phyloP scores from a whole-genome alignment of 371 early-diverging fungal species.

The Mucor irregularis region DNA sequence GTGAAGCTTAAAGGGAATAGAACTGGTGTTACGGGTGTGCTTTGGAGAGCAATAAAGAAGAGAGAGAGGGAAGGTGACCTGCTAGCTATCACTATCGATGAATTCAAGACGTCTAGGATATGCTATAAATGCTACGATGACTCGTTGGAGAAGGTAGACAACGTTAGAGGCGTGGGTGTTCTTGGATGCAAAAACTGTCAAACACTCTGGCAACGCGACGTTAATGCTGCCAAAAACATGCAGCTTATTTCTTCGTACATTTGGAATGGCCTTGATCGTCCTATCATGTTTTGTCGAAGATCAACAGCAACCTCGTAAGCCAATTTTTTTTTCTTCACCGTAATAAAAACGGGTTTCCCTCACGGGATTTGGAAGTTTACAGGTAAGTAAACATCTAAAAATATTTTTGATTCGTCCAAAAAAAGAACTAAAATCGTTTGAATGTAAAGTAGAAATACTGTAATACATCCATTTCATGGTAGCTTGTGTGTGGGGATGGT shows the following conservation, averaged over 20 bases:
- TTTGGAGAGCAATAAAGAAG: background rate
- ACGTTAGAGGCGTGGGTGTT: background rate
- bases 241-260: background rate
- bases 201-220: slow-evolving; percentile 3
- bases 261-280: background rate
- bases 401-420: too few relatives aligned
- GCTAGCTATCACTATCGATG: background rate
- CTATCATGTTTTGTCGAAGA: too few relatives aligned
- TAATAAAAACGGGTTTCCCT: too few relatives aligned
- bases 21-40: background rate
- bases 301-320: too few relatives aligned
- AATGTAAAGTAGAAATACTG: too few relatives aligned
- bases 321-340: too few relatives aligned
- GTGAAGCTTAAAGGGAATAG: background rate
- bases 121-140: slow-evolving; percentile 1
- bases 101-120: background rate
- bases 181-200: background rate
- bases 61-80: background rate
- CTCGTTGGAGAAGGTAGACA: too few relatives aligned
- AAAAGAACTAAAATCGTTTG: too few relatives aligned
- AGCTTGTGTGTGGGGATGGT: too few relatives aligned
- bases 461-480: too few relatives aligned
- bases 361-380: too few relatives aligned
- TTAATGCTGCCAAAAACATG: slow-evolving; percentile 6
- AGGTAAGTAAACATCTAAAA: too few relatives aligned